Conservation (phyloP, 768 basidiomycete genomes). For the Zangia roseola region DNA sequence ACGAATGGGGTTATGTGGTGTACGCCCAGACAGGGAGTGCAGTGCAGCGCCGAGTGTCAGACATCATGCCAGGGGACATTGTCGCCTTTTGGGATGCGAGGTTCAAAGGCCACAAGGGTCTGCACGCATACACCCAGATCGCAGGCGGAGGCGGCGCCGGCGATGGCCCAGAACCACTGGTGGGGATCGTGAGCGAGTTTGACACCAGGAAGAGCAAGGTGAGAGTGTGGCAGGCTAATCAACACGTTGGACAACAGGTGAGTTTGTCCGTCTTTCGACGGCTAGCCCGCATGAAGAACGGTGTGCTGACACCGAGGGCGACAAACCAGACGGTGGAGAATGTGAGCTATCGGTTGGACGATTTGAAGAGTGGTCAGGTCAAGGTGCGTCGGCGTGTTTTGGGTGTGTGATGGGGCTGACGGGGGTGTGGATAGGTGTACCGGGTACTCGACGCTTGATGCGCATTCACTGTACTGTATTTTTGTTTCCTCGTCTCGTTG, state of each 20-base stretch:
- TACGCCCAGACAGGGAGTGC: conserved; percentile 66
- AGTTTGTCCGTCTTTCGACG: conserved; percentile 31
- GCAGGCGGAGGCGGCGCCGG: conserved; percentile 34
- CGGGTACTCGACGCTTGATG: conserved; percentile 40
- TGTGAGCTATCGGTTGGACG: conserved; percentile 86
- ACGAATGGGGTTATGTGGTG: conserved; percentile 68
- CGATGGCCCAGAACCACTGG: conserved; percentile 45
- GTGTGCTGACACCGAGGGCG: conserved; percentile 36
- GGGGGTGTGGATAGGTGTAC: conserved; percentile 31
- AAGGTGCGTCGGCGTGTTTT: conserved; percentile 47
- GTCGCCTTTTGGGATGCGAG: conserved; percentile 72
- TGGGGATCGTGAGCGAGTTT: conserved; percentile 79
- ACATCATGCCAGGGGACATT: conserved; percentile 86
- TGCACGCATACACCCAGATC: conserved; percentile 68
- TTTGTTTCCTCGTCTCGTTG: neutral
- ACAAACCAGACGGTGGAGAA: conserved; percentile 58
- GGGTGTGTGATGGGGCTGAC: conserved; percentile 11
- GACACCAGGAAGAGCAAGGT: conserved; percentile 88
- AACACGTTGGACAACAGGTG: conserved; percentile 81
- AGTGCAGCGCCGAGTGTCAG: conserved; percentile 72
- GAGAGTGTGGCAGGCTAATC: conserved; percentile 82
- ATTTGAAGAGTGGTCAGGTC: conserved; percentile 80
- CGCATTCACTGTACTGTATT: neutral
- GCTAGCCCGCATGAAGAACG: conserved; percentile 31
- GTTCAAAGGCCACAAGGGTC: conserved; percentile 77